Evolutionary conservation across 306 rosid genomes (phyloP).

Genomic region (Vicia villosa): DNA sequence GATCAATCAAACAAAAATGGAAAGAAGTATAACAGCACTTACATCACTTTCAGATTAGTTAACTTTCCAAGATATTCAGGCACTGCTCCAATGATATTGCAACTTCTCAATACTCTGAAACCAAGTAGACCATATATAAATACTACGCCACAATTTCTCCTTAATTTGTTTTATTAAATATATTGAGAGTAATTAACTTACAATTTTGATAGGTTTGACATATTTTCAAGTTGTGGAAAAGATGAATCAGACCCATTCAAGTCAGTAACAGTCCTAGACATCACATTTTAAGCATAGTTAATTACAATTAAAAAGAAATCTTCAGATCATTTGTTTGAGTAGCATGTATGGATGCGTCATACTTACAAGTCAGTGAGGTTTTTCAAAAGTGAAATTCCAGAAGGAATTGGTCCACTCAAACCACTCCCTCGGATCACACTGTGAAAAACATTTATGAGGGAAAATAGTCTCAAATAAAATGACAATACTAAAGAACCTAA

Average conservation of each 20-base stretch:
- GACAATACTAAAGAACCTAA: no score
- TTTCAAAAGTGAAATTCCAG: no score
- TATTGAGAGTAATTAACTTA: conserved; percentile 42
- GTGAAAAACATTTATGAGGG: no score
- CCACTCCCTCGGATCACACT: no score
- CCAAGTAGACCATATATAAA: conserved; percentile 18
- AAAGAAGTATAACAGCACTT: conserved; percentile 34
- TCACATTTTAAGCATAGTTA: conserved; percentile 22
- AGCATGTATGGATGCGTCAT: background rate
- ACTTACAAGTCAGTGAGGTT: conserved; percentile 62
- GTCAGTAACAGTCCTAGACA: no score
- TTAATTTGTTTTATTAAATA: background rate
- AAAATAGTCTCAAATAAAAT: no score
- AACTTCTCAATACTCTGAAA: conserved; percentile 64
- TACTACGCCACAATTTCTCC: background rate
- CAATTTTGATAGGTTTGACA: conserved; percentile 44
- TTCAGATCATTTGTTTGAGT: background rate
- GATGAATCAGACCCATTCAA: no score
- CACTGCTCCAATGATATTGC: conserved; percentile 54
- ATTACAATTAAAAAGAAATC: background rate
- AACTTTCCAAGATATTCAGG: conserved; percentile 48
- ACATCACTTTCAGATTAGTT: conserved; percentile 45
- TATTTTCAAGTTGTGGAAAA: no score
- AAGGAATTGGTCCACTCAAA: no score
- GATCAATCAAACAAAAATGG: background rate